Percentiles rank a stretch among this genome's conserved stretches.
Conservation (phyloP, 2,329 filamentous ascomycete genomes). For the Diplodia intermedia region DNA sequence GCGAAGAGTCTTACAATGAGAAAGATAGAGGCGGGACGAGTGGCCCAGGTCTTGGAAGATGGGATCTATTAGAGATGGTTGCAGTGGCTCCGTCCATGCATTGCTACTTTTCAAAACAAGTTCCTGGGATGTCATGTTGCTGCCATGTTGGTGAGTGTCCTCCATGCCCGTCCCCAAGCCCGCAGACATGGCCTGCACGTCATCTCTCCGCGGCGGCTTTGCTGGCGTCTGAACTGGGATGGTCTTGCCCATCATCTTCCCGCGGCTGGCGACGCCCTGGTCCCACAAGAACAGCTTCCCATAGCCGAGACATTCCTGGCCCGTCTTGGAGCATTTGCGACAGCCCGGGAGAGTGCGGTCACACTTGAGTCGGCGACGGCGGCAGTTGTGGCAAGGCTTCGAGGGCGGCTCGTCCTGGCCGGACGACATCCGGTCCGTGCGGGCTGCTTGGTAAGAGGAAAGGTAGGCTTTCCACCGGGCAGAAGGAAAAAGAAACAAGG, state of each 20-base stretch:
- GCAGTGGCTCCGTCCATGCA: neutral
- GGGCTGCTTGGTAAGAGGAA: neutral
- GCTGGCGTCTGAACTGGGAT: conserved; percentile 39
- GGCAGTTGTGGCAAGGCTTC: conserved; percentile 67
- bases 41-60: conserved; percentile 16
- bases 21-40: conserved; percentile 11
- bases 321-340: conserved; percentile 64
- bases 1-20: conserved; percentile 14
- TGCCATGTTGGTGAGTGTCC: neutral
- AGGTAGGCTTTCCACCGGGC: no score
- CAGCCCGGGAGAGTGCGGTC: conserved; percentile 66
- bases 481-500: neutral
- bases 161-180: no score
- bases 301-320: conserved; percentile 67
- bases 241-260: conserved; percentile 62
- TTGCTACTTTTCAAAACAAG: neutral
- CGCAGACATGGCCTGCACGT: neutral
- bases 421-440: conserved; percentile 19
- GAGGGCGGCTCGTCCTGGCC: conserved; percentile 36
- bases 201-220: neutral
- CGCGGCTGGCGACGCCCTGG: conserved; percentile 58
- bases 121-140: neutral
- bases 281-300: conserved; percentile 68
- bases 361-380: conserved; percentile 66
- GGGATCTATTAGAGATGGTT: conserved; percentile 18